Evolutionary conservation across 2,329 filamentous ascomycete genomes (phyloP), one percentile per base, ranked within the genome.

Genomic region (Fusarium humuli): DNA sequence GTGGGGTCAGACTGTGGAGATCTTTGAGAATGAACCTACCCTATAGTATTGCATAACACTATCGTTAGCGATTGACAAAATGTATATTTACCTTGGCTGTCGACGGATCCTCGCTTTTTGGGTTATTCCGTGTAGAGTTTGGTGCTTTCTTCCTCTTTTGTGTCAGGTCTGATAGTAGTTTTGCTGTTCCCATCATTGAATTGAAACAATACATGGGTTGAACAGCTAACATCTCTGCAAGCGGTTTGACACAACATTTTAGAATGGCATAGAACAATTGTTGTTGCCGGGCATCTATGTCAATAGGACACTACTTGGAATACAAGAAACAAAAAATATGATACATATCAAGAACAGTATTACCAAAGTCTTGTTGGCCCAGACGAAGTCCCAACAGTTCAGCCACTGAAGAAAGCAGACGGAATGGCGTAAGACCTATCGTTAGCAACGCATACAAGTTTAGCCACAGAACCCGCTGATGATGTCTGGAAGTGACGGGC

Each of bases 1-100:
- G 67, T 71, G 67, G 67, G 62, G 63, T 57, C 41, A n/a, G 25
- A 40, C 49, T 9, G 25, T 14, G 49, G 32, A 47, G 42, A 37
- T 30, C 41, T 32, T 2, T 22, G 22, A 22, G 22, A 12, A 1
- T 14, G 7, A 49, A 12, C 29, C 18, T 70, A 70, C 67, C 67
- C 67, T 71, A 45, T 30, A 70, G 9, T 18, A 6, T 9, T 7
- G 10, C 6, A n/a, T 54, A 12, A n/a, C 10, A 20, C 22, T 58
- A n/a, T 7, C 12, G 12, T 32, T n/a, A 6, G 27, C 3, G 10
- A 29, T 42, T 22, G 22, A 27, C 7, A 22, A 14, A 22, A 20
- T n/a, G 13, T 22, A 10, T 30, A 16, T 5, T 34, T 42, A 14
- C 2, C 11, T 18, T 47, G 6, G 4, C 20, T n/a, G 18, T 27